phyloP scores from a whole-genome alignment of 768 basidiomycete species.

The Pleurotus tuoliensis region DNA sequence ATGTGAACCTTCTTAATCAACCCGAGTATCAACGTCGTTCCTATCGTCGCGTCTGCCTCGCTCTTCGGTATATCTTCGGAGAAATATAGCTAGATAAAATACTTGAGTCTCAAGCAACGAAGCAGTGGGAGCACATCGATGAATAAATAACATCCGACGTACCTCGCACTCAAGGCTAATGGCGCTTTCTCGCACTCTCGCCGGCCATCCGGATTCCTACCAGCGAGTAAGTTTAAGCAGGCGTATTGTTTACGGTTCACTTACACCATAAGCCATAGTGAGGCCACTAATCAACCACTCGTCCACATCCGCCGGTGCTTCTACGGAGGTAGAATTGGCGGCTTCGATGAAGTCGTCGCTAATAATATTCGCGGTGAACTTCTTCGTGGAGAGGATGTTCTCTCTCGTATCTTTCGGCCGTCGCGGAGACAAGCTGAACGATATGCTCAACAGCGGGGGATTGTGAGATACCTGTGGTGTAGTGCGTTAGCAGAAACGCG shows the following conservation, averaged over 20 bases:
- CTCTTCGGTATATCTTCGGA: slow-evolving; percentile 43
- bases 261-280: slow-evolving; percentile 48
- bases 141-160: slow-evolving; percentile 17
- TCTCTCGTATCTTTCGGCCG: slow-evolving; percentile 57
- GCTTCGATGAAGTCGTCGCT: slow-evolving; percentile 61
- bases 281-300: slow-evolving; percentile 64
- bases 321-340: slow-evolving; percentile 52
- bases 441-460: slow-evolving; percentile 64
- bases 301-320: slow-evolving; percentile 46
- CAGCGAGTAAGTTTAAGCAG: slow-evolving; percentile 8
- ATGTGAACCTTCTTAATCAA: slow-evolving; percentile 52
- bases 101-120: background rate
- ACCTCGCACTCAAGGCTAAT: slow-evolving; percentile 63
- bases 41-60: slow-evolving; percentile 28
- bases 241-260: slow-evolving; percentile 15
- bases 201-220: slow-evolving; percentile 45
- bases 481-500: background rate
- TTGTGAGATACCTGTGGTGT: slow-evolving; percentile 50
- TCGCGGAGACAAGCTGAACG: slow-evolving; percentile 42
- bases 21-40: slow-evolving; percentile 44
- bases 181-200: slow-evolving; percentile 54
- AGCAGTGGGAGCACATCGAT: background rate
- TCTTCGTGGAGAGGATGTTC: slow-evolving; percentile 60
- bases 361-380: slow-evolving; percentile 72
- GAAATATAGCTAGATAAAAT: slow-evolving; percentile 39